phyloP scores from a whole-genome alignment of 2,329 filamentous ascomycete species.

The Cladophialophora yegresii region DNA sequence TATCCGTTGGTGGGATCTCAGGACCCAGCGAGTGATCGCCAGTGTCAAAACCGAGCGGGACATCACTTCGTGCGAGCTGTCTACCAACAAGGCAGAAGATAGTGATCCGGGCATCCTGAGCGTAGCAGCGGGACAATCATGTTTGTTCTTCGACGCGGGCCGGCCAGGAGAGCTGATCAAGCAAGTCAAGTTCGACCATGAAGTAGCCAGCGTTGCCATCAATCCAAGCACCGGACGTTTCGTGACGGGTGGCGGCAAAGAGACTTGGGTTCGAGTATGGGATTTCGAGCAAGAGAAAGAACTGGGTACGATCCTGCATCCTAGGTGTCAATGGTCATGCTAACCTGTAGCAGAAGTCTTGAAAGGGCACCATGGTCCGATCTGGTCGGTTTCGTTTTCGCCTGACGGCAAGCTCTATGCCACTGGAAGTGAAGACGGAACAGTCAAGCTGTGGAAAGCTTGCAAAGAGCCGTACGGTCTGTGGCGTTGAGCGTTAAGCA shows the following conservation, averaged over 20 bases:
- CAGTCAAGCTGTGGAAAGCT: constrained; percentile 86
- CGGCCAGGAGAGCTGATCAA: constrained; percentile 73
- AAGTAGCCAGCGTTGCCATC: constrained; percentile 86
- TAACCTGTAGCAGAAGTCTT: constrained; percentile 67
- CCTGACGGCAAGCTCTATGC: constrained; percentile 95
- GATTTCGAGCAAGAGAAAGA: constrained; percentile 81
- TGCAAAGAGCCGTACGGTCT: constrained; percentile 65
- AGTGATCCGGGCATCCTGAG: constrained; percentile 74
- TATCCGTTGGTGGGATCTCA: constrained; percentile 91
- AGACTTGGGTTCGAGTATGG: constrained; percentile 96
- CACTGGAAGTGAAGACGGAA: constrained; percentile 94
- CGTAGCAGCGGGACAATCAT: constrained; percentile 89
- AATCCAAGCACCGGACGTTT: constrained; percentile 79
- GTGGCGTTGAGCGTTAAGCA: constrained; percentile 54
- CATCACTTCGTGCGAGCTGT: constrained; percentile 91
- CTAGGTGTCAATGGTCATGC: constrained; percentile 18
- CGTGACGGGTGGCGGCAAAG: constrained; percentile 85
- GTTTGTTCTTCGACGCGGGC: constrained; percentile 84
- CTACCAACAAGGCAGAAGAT: constrained; percentile 63
- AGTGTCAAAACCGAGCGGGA: constrained; percentile 78
- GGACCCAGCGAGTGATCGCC: constrained; percentile 71
- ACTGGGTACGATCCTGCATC: constrained; percentile 58
- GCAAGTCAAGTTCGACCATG: constrained; percentile 74
- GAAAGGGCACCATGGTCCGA: constrained; percentile 95
- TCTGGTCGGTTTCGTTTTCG: constrained; percentile 94